Evolutionary conservation across 148 eudicot genomes (phyloP).

Genomic region (Spergularia bocconei): DNA sequence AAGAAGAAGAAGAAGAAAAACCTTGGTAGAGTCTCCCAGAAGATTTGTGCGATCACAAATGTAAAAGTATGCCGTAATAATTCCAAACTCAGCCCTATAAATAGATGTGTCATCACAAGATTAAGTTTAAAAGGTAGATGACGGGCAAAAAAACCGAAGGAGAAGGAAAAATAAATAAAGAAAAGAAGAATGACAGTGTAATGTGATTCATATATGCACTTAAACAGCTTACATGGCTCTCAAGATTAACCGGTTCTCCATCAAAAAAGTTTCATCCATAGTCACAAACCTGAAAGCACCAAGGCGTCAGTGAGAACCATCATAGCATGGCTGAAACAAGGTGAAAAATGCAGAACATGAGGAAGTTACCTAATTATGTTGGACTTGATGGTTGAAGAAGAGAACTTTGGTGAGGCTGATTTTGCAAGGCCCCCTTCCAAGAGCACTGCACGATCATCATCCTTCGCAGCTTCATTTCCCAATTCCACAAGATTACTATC

Average conservation of each 20-base stretch:
- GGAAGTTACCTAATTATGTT: constrained; percentile 67
- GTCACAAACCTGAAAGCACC: constrained; percentile 64
- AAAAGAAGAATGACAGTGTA: not conserved
- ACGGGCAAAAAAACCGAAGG: not conserved
- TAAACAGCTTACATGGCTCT: constrained; percentile 75
- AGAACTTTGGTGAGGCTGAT: constrained; percentile 60
- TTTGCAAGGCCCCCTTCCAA: constrained; percentile 92
- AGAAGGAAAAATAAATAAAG: not conserved
- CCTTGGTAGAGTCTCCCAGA: constrained; percentile 78
- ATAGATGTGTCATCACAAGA: constrained; percentile 14
- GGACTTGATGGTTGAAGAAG: constrained; percentile 56
- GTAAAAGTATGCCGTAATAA: constrained; percentile 68
- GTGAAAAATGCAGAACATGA: constrained; percentile 8
- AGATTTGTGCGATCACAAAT: constrained; percentile 81
- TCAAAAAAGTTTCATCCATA: constrained; percentile 86
- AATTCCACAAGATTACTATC: constrained; percentile 80
- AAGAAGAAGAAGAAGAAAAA: constrained; percentile 18
- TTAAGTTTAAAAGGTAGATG: not conserved
- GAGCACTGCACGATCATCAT: constrained; percentile 75
- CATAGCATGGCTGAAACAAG: constrained; percentile 4
- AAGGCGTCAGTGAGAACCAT: constrained; percentile 15
- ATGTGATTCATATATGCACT: not conserved
- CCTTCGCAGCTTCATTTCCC: constrained; percentile 63
- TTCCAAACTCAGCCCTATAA: constrained; percentile 78
- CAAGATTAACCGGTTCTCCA: constrained; percentile 72